Conservation (phyloP, 2,329 filamentous ascomycete genomes). For the Venturia nashicola region DNA sequence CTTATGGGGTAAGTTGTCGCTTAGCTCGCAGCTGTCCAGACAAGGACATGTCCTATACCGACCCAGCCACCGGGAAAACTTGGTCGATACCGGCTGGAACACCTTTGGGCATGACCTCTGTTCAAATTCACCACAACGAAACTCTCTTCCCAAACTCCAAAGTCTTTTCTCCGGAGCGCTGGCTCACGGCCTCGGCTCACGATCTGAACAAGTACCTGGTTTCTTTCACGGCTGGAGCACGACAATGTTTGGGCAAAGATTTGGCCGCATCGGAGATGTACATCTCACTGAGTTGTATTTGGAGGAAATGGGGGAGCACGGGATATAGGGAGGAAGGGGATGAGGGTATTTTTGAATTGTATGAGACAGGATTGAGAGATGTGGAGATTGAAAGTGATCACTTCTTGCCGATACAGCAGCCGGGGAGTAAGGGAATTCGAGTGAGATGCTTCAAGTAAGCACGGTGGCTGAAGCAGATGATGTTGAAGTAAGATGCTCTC, state of each 20-base stretch:
- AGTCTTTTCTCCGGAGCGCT: constrained; percentile 33
- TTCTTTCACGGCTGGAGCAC: constrained; percentile 51
- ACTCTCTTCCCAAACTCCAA: constrained; percentile 10
- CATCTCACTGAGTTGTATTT: constrained; percentile 15
- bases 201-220: constrained; percentile 44
- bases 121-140: constrained; percentile 22
- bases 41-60: constrained; percentile 12
- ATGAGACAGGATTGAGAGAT: constrained; percentile 17
- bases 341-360: constrained; percentile 15
- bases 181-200: constrained; percentile 30
- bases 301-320: constrained; percentile 9
- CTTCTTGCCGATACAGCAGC: neutral
- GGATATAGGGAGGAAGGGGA: neutral
- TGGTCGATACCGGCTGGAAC: constrained; percentile 11
- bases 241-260: constrained; percentile 51
- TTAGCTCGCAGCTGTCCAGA: constrained; percentile 14
- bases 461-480: neutral
- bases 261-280: constrained; percentile 28
- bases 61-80: neutral
- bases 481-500: no score
- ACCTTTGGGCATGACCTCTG: constrained; percentile 10
- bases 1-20: constrained; percentile 17
- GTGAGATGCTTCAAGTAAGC: neutral
- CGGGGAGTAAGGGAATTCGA: neutral
- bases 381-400: constrained; percentile 13